phyloP scores from a whole-genome alignment of 106 monocot genomes.

The Dendrobium catenatum region DNA sequence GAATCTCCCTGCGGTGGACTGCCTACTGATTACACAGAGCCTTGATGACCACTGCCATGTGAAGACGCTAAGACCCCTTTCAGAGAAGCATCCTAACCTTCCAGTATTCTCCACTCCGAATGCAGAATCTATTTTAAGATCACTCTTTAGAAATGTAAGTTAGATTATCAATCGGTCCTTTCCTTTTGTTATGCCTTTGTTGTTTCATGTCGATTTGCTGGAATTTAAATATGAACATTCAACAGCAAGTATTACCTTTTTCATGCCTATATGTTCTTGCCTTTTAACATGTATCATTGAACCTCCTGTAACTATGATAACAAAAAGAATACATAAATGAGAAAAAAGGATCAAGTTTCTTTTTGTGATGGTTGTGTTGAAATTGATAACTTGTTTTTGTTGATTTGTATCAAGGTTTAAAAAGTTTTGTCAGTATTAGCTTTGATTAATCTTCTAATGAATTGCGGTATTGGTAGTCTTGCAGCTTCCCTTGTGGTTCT shows the following conservation, averaged over 20 bases:
- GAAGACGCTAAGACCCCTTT: conserved; percentile 67
- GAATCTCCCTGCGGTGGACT: conserved; percentile 65
- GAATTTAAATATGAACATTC: neutral
- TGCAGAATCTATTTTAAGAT: conserved; percentile 49
- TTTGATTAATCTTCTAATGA: no score
- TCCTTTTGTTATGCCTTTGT: neutral
- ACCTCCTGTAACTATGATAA: no score
- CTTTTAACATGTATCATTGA: neutral
- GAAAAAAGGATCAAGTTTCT: no score
- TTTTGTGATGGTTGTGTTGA: no score
- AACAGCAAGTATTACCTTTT: neutral
- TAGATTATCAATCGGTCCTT: neutral
- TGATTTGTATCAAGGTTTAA: no score
- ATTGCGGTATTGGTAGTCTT: no score
- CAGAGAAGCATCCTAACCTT: conserved; percentile 45
- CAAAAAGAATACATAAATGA: no score
- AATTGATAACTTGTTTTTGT: no score
- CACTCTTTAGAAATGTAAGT: conserved; percentile 71
- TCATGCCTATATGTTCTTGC: neutral
- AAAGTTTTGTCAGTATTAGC: no score
- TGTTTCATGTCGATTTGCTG: neutral
- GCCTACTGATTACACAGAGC: conserved; percentile 86
- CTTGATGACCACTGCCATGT: conserved; percentile 94
- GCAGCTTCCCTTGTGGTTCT: no score
- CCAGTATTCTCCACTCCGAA: conserved; percentile 75